These are phyloP conservation scores for Mycena maculata DNA, from an alignment of 768 basidiomycete genomes.

Conservation along the genomic window DNA sequence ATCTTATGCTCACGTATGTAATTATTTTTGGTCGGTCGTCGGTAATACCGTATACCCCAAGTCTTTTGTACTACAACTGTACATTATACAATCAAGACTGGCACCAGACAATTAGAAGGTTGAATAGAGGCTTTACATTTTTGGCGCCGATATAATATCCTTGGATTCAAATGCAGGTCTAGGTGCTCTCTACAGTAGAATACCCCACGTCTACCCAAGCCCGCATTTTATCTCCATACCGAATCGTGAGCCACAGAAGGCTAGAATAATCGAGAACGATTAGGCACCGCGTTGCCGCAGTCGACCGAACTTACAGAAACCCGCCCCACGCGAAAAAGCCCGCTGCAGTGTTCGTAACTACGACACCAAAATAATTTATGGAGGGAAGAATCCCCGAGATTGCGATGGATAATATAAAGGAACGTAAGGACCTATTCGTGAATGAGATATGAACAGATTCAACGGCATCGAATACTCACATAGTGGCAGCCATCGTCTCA, in stretches of 20 bases:
- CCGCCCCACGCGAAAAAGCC: slow-evolving; percentile 57
- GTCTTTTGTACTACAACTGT: slow-evolving; percentile 22
- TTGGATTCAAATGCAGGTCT: neutral
- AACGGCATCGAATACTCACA: slow-evolving; percentile 39
- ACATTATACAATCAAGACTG: slow-evolving; percentile 30
- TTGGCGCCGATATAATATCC: no score
- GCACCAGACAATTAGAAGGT: slow-evolving; percentile 6
- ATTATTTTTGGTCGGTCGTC: slow-evolving; percentile 28
- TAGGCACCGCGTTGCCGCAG: neutral
- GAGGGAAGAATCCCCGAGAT: slow-evolving; percentile 54
- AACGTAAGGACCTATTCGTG: slow-evolving; percentile 31
- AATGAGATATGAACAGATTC: neutral
- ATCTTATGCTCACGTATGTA: slow-evolving; percentile 27
- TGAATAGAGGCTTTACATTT: neutral
- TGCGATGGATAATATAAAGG: slow-evolving; percentile 44
- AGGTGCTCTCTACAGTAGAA: slow-evolving; percentile 44
- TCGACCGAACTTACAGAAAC: slow-evolving; percentile 51
- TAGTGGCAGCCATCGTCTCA: slow-evolving; percentile 58
- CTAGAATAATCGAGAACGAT: slow-evolving; percentile 42
- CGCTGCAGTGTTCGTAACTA: slow-evolving; percentile 52
- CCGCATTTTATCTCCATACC: slow-evolving; percentile 59
- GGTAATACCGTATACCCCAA: slow-evolving; percentile 25
- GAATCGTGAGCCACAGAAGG: slow-evolving; percentile 57
- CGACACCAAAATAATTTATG: slow-evolving; percentile 57
- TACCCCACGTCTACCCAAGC: slow-evolving; percentile 60